Base-by-base conservation (phyloP, 2,329 filamentous ascomycete species). In the Pyrenochaeta sp. region DNA sequence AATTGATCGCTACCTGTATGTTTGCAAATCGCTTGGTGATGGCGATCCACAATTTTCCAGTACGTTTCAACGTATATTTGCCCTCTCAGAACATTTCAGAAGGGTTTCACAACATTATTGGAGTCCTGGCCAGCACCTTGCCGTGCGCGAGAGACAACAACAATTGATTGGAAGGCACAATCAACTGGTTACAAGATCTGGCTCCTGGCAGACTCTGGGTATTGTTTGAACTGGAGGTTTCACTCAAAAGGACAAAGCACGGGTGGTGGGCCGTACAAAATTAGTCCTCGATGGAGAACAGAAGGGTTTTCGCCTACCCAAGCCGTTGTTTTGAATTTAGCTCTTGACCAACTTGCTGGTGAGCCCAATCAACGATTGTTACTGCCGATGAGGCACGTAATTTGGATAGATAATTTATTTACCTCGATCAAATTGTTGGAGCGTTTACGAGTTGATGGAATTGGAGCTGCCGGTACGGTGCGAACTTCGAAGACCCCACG, bases 221-320 rank as follows among this genome's bases (percentile, higher is more conserved):
- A 42, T 27, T 42, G 39, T 42, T 42, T 42, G 20, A 42, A 42
- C 39, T 42, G 39, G 39, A 21, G 39, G 27, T 42, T 42, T 23
- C 39, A 42, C 18, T 11, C 39, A 11, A 42, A 42, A 15, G 39
- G 39, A 12, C n/a, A 10, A 21, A 42, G 27, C 9, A 9, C 39
- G 20, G 27, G 39, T 42, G 39, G 27, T 42, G 20, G 39, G 39
- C 39, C 39, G 27, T 42, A 42, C 18, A 42, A 42, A 42, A 42
- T 42, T 12, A 14, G 10, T 14, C 39, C 39, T 14, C 39, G 18
- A 18, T 42, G 39, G 20, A 42, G 11, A 42, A 27, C 7, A 21
- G 39, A 42, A 23, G 39, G 20, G 7, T 42, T 42, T 29, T 42
- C 39, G 12, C 17, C n/a, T 12, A 42, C 39, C 20, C 39, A 42